phyloP scores from a whole-genome alignment of 139 green algal species.

The Coelastrella sp. region DNA sequence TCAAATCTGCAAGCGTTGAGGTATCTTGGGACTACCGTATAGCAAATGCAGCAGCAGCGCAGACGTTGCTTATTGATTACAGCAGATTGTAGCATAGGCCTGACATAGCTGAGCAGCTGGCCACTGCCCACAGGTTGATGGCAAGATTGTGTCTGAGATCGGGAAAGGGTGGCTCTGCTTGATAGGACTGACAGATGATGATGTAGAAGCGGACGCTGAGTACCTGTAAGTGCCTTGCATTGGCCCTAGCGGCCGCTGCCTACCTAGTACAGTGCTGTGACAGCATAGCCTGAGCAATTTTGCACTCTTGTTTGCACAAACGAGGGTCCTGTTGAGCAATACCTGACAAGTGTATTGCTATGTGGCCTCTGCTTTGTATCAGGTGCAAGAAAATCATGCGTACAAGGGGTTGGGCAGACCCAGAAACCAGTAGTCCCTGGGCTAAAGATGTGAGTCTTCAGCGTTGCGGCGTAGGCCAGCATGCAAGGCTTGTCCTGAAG shows the following conservation, averaged over 20 bases:
- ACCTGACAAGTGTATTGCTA: neutral
- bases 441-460: constrained; percentile 61
- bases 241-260: neutral
- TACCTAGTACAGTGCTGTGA: neutral
- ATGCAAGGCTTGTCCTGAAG: neutral
- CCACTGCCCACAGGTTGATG: constrained; percentile 62
- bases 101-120: too few species aligned
- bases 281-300: neutral
- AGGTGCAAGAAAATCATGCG: constrained; percentile 38
- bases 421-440: constrained; percentile 66
- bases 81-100: too few species aligned
- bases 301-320: too few species aligned
- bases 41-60: too few species aligned
- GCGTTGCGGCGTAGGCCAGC: neutral
- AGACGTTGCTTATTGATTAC: too few species aligned
- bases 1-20: constrained; percentile 60
- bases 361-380: neutral
- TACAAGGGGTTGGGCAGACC: constrained; percentile 59
- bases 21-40: constrained; percentile 5
- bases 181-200: constrained; percentile 65
- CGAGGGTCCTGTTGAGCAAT: too few species aligned
- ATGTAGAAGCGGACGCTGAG: constrained; percentile 68
- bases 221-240: constrained; percentile 62
- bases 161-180: constrained; percentile 74
- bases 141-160: constrained; percentile 67